These are phyloP conservation scores for Smithsoniella earleae DNA, from an alignment of 163 green algal species.

Conservation along the genomic window DNA sequence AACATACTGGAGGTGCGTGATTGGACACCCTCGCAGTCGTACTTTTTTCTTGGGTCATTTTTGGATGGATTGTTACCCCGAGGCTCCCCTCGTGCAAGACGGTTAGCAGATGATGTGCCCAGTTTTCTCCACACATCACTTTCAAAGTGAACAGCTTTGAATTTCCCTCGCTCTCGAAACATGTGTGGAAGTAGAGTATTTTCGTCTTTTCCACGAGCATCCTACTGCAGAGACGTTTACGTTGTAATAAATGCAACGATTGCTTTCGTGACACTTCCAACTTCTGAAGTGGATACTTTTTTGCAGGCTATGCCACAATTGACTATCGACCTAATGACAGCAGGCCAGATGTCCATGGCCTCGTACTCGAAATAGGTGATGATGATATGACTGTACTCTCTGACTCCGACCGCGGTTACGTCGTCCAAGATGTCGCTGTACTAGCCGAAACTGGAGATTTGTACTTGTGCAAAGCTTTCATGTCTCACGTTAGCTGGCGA, in stretches of 20 bases:
- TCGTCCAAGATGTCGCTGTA: neutral
- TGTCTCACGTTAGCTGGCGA: neutral
- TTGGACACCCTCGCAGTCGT: neutral
- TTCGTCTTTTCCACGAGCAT: neutral
- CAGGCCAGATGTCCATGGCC: neutral
- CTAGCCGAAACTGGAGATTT: slow-evolving; percentile 4
- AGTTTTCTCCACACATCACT: neutral
- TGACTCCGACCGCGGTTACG: neutral
- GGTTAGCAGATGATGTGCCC: too few relatives aligned
- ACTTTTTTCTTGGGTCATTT: neutral
- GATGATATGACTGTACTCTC: neutral
- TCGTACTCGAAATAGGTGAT: slow-evolving; percentile 1
- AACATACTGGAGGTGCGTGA: neutral
- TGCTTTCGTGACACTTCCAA: neutral
- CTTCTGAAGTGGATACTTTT: neutral
- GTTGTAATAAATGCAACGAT: neutral
- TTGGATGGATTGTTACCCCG: neutral
- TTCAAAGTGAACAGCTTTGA: neutral
- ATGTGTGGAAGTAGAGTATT: neutral
- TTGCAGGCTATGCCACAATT: slow-evolving; percentile 1
- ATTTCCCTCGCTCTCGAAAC: neutral
- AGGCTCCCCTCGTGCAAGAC: neutral
- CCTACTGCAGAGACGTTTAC: neutral
- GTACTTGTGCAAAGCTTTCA: neutral
- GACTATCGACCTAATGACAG: neutral